Conservation (phyloP, 2,329 filamentous ascomycete genomes). For the Byssochlamys sp. region DNA sequence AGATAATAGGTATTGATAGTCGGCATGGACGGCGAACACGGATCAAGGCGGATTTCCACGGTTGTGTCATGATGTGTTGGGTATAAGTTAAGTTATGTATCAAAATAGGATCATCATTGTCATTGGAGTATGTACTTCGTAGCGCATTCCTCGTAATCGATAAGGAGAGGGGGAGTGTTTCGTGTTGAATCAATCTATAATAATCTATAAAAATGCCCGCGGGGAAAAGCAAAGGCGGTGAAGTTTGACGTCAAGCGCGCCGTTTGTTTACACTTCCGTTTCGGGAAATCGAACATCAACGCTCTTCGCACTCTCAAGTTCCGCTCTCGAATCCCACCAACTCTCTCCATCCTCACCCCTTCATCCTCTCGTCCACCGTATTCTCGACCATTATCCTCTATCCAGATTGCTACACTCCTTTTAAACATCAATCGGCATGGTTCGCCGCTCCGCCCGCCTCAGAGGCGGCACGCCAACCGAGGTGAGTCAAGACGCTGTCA, state of each 20-base stretch:
- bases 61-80: neutral
- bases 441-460: conserved; percentile 34
- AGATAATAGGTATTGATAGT: neutral
- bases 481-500: conserved; percentile 15
- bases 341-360: neutral
- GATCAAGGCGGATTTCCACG: neutral
- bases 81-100: neutral
- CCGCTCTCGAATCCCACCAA: neutral
- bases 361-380: neutral
- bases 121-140: neutral
- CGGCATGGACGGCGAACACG: neutral
- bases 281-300: neutral
- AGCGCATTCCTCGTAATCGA: neutral
- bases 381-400: neutral
- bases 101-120: neutral
- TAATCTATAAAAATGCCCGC: neutral
- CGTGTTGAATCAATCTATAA: neutral
- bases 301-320: neutral
- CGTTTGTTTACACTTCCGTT: neutral
- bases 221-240: neutral
- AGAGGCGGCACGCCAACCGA: conserved; percentile 23
- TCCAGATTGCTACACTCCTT: neutral
- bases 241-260: neutral
- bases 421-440: conserved; percentile 19
- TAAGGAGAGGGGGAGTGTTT: neutral